phyloP scores from a whole-genome alignment of 129 eudicot species.

The Centrapalus pauciflorus region DNA sequence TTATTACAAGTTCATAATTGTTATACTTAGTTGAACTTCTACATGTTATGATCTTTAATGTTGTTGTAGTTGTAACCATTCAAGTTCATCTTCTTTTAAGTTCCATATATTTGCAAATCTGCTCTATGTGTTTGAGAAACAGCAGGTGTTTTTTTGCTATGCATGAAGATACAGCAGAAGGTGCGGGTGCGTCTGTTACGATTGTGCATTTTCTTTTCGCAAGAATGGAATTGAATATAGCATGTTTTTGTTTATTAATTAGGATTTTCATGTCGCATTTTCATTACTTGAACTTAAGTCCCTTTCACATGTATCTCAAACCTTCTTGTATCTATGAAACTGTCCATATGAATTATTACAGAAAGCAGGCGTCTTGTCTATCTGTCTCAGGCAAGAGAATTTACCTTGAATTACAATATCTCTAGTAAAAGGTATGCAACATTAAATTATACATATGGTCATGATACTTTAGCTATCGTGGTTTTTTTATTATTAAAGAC shows the following conservation, averaged over 20 bases:
- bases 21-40: background rate
- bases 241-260: background rate
- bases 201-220: no score
- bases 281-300: background rate
- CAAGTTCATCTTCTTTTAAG: background rate
- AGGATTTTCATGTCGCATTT: background rate
- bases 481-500: no score
- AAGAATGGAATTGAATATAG: no score
- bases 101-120: background rate
- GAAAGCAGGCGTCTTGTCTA: background rate
- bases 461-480: no score
- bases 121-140: no score
- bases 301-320: background rate
- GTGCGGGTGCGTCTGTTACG: no score
- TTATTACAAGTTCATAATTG: background rate
- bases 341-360: background rate
- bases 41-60: background rate
- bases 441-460: no score
- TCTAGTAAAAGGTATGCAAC: no score
- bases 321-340: background rate
- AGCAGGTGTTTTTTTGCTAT: no score
- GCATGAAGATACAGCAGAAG: no score
- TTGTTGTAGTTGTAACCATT: background rate
- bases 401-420: no score
- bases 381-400: background rate